Percentiles rank a stretch among this genome's conserved stretches.
phyloP scores from a whole-genome alignment of 1,284 basidiomycete species.

The Cutaneotrichosporon cyanovorans region DNA sequence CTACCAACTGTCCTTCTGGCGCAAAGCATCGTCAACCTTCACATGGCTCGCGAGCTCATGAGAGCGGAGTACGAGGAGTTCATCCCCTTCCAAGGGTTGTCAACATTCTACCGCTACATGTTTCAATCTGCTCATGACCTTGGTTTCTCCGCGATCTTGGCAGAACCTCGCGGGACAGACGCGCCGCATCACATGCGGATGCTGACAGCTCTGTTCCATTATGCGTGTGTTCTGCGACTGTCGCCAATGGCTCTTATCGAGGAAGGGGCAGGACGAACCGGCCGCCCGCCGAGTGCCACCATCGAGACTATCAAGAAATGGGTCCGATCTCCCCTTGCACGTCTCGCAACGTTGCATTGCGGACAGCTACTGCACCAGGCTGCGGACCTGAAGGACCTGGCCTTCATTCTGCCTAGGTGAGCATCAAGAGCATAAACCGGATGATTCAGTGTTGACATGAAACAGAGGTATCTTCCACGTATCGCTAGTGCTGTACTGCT shows the following conservation, averaged over 20 bases:
- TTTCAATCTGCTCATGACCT: too few relatives aligned
- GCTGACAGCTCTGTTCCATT: constrained; percentile 6
- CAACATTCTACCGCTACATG: too few relatives aligned
- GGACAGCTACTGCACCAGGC: constrained; percentile 2
- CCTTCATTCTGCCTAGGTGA: constrained; percentile 6
- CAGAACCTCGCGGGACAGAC: too few relatives aligned
- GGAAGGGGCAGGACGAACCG: constrained; percentile 4
- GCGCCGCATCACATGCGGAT: background rate
- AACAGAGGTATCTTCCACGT: constrained; percentile 7
- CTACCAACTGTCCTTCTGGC: constrained; percentile 3
- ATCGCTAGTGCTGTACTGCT: constrained; percentile 4
- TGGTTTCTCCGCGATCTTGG: too few relatives aligned
- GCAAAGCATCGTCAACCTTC: constrained; percentile 6
- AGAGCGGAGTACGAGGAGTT: background rate
- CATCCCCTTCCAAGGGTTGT: too few relatives aligned
- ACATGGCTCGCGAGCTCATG: constrained; percentile 1
- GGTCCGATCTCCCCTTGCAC: background rate
- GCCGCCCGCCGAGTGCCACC: background rate
- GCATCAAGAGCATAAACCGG: background rate
- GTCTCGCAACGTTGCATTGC: constrained; percentile 5
- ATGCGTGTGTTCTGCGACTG: constrained; percentile 3
- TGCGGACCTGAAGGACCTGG: constrained; percentile 3
- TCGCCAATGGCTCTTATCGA: constrained; percentile 4
- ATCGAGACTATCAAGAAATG: constrained; percentile 1
- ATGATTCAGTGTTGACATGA: background rate